Conservation (phyloP, 192 early-diverging fungal genomes). For the Coemansia sp. region DNA sequence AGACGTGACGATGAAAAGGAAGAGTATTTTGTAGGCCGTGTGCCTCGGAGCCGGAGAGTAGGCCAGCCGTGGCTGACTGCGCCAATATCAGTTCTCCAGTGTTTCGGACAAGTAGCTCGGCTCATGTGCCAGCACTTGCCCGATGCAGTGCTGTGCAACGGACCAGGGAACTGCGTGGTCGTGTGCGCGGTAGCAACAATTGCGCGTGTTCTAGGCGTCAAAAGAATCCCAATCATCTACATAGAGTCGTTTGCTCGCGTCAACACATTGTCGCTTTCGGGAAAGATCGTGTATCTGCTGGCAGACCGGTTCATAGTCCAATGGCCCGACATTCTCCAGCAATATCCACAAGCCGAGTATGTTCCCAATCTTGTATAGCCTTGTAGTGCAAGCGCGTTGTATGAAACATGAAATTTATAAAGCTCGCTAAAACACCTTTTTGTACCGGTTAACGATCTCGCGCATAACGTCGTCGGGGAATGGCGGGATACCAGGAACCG, state of each 20-base stretch:
- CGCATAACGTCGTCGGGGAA: conserved; percentile 52
- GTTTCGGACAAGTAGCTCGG: conserved; percentile 20
- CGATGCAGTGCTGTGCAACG: conserved; percentile 81
- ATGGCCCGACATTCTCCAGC: conserved; percentile 68
- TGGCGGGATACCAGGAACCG: conserved; percentile 37
- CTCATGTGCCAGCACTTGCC: conserved; percentile 57
- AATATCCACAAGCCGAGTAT: conserved; percentile 65
- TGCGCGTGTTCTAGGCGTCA: conserved; percentile 59
- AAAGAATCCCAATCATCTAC: conserved; percentile 69
- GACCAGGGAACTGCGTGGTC: conserved; percentile 86
- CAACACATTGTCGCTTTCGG: conserved; percentile 79
- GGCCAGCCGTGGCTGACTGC: conserved; percentile 67
- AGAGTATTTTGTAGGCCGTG: conserved; percentile 51
- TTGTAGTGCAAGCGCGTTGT: neutral
- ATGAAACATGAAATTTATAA: conserved; percentile 2
- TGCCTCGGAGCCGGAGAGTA: conserved; percentile 77
- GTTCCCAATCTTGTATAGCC: conserved; percentile 66
- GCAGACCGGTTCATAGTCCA: conserved; percentile 89
- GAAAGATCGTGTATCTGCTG: conserved; percentile 76
- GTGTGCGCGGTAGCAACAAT: conserved; percentile 65
- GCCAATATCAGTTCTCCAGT: conserved; percentile 54
- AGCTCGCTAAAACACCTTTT: conserved; percentile 35
- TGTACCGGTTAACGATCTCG: conserved; percentile 49
- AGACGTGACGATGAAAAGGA: conserved; percentile 12
- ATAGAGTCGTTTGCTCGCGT: conserved; percentile 95